Percentiles rank a stretch among this genome's conserved stretches.
Conservation (phyloP, 2,329 filamentous ascomycete species). For the Fusarium sp. region DNA sequence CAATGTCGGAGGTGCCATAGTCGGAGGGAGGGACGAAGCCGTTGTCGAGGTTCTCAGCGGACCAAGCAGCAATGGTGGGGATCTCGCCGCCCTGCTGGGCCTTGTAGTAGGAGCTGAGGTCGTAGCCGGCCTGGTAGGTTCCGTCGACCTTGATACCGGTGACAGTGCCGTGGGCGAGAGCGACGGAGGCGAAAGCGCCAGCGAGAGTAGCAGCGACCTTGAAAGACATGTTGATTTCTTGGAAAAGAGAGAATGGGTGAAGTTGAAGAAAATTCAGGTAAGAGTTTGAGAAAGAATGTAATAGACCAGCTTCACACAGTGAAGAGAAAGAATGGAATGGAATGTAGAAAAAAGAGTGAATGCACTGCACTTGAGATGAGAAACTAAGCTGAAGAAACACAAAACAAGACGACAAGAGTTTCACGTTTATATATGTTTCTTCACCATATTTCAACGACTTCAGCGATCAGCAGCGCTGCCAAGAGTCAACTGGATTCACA, state of each 20-base stretch:
- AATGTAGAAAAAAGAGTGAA: slow-evolving; percentile 17
- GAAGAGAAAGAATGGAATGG: slow-evolving; percentile 39
- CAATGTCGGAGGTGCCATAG: slow-evolving; percentile 54
- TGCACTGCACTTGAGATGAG: slow-evolving; percentile 23
- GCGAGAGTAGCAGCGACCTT: slow-evolving; percentile 26
- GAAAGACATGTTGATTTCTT: slow-evolving; percentile 36
- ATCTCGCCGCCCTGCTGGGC: slow-evolving; percentile 30
- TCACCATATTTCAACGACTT: neutral
- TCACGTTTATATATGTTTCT: slow-evolving; percentile 24
- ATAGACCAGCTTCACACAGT: slow-evolving; percentile 45
- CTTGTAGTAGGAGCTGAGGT: slow-evolving; percentile 34
- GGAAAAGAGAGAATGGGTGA: neutral
- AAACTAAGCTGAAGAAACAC: slow-evolving; percentile 29
- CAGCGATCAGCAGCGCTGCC: no score
- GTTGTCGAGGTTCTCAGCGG: slow-evolving; percentile 56
- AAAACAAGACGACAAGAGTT: neutral
- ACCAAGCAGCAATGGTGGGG: slow-evolving; percentile 50
- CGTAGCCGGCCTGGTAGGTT: slow-evolving; percentile 26
- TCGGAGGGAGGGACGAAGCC: slow-evolving; percentile 58
- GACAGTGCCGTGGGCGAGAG: slow-evolving; percentile 39
- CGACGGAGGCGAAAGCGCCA: slow-evolving; percentile 36
- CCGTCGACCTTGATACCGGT: slow-evolving; percentile 39
- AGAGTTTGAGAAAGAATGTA: slow-evolving; percentile 5
- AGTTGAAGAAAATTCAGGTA: neutral
- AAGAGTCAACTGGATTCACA: slow-evolving; percentile 22